Evolutionary conservation across 495 filamentous ascomycete genomes (phyloP), one percentile per base, ranked within the genome.

Genomic region (Neurospora terricola): DNA sequence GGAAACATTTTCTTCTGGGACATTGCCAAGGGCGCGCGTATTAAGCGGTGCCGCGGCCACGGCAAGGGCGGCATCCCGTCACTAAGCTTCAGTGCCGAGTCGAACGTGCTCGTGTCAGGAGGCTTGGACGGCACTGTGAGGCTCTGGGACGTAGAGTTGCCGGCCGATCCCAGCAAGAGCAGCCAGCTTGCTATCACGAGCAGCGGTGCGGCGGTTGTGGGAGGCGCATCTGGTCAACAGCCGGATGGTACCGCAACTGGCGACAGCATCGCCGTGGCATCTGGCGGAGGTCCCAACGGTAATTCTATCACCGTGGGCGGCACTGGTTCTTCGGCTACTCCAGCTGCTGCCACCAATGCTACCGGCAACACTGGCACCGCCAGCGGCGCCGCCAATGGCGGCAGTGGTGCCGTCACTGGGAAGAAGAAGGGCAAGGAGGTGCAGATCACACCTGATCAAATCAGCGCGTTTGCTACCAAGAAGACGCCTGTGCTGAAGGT

Each of bases 1-100:
- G 94, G 94, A 37, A 92, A 89, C 34, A 99, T 99, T 72, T 88
- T 94, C 78, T 85, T 99, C 59, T 99, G 96, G 96, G 94, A 96
- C 78, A 88, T 99, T 14, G 91, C 90, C 3, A 89, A 91, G 36
- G 96, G 93, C 14, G 88, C 90, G 12, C 87, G 92, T 3, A 87
- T 94, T 76, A 98, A 98, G 86, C 91, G 91, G 37, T 96, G 96
- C 89, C 90, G 94, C 38, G 96, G 96, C 8, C 96, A 98, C 77
- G 94, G 91, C 36, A 94, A 94, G 78, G 94, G 94, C 27, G 95
- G 94, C 21, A 94, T 98, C 76, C 97, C 94, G 90, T 94, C 92
- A 3, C 86, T 99, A 5, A 91, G 90, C 78, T 99, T 94, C 86
- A 94, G 91, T 74, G 91, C 93, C 37, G 96, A 99, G 81, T 94